These are phyloP conservation scores for Zygoascus meyerae DNA, from an alignment of 1,139 yeast genomes.

Conservation along the genomic window DNA sequence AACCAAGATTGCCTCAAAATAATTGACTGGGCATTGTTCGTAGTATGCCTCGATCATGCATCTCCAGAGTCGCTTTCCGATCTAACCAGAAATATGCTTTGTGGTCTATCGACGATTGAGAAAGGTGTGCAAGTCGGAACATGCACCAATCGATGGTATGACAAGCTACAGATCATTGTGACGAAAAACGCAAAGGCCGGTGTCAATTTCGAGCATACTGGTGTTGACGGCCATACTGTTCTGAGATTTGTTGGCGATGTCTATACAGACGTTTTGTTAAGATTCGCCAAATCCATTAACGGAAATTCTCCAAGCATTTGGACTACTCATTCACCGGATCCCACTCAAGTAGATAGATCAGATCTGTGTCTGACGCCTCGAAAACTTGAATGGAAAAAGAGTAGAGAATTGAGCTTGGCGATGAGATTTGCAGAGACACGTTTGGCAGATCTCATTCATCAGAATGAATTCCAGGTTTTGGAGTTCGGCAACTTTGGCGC, in stretches of 20 bases:
- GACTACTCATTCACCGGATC: slow-evolving; percentile 48
- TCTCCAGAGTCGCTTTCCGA: slow-evolving; percentile 61
- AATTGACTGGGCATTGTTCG: slow-evolving; percentile 74
- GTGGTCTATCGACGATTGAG: slow-evolving; percentile 74
- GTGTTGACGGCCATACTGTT: slow-evolving; percentile 94
- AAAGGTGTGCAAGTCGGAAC: slow-evolving; percentile 90
- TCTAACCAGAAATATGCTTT: slow-evolving; percentile 74
- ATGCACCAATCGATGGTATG: slow-evolving; percentile 93
- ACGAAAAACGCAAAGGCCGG: slow-evolving; percentile 94
- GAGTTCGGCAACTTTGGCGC: slow-evolving; percentile 76
- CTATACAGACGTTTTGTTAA: slow-evolving; percentile 80
- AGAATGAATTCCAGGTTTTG: slow-evolving; percentile 78
- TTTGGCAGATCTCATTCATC: slow-evolving; percentile 78
- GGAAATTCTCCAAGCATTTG: slow-evolving; percentile 76
- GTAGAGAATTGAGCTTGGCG: slow-evolving; percentile 69
- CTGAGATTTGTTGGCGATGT: slow-evolving; percentile 82
- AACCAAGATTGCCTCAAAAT: slow-evolving; percentile 68
- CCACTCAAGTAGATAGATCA: slow-evolving; percentile 39
- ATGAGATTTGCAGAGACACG: slow-evolving; percentile 89
- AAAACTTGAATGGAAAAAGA: slow-evolving; percentile 82
- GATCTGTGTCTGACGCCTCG: slow-evolving; percentile 55
- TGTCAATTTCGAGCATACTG: slow-evolving; percentile 89
- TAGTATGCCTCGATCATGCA: slow-evolving; percentile 76
- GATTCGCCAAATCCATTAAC: slow-evolving; percentile 81
- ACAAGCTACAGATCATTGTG: slow-evolving; percentile 79